These are phyloP conservation scores for Pseudogymnoascus sp. DNA, from an alignment of 2,329 filamentous ascomycete species.

Conservation along the genomic window DNA sequence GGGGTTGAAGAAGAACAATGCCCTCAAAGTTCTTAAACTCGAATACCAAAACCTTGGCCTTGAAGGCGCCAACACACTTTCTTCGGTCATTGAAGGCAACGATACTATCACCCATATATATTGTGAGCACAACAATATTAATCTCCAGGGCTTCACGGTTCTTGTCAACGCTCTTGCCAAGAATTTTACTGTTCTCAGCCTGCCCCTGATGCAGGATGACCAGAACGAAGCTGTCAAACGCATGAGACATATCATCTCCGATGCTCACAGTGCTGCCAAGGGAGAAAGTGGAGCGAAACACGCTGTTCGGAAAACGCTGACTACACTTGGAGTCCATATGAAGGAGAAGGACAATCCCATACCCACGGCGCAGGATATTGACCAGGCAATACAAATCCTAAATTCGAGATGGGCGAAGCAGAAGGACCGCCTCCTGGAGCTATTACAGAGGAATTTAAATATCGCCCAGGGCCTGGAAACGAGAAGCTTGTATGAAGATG, in stretches of 20 bases:
- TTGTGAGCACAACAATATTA: conserved; percentile 67
- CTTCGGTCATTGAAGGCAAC: conserved; percentile 62
- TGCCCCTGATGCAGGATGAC: conserved; percentile 58
- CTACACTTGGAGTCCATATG: conserved; percentile 23
- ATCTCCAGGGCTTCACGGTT: conserved; percentile 62
- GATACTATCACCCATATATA: conserved; percentile 56
- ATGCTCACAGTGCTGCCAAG: conserved; percentile 17
- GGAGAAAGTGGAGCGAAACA: conserved; percentile 21
- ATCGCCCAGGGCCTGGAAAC: conserved; percentile 23
- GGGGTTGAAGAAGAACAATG: conserved; percentile 57
- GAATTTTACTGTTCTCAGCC: conserved; percentile 55
- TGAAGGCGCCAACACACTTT: conserved; percentile 62
- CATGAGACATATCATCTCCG: conserved; percentile 31
- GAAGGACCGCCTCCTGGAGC: conserved; percentile 22
- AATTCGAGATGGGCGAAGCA: conserved; percentile 27
- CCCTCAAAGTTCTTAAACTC: conserved; percentile 55
- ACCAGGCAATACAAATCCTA: conserved; percentile 25
- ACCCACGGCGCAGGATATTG: conserved; percentile 27
- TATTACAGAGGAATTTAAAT: conserved; percentile 27
- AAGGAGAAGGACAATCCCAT: conserved; percentile 22
- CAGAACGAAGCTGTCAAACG: conserved; percentile 52
- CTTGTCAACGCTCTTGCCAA: conserved; percentile 61
- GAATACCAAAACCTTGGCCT: conserved; percentile 63
- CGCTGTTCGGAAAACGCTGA: conserved; percentile 26
- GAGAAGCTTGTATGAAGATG: conserved; percentile 13